Evolutionary conservation across 306 rosid species (phyloP).

Genomic region (Carpinus fangiana): DNA sequence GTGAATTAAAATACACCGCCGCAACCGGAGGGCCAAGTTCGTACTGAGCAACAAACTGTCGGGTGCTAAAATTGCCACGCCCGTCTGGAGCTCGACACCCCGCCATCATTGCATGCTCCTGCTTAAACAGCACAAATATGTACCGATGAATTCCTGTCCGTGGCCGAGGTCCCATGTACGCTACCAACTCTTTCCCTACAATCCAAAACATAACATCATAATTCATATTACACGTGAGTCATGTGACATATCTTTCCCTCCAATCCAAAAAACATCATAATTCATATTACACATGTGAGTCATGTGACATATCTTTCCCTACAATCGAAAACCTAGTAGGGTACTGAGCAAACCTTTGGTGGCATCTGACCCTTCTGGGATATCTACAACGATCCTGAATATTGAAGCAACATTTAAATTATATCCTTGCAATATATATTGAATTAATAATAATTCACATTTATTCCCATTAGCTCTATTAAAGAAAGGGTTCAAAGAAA

Average conservation of each 20-base stretch:
- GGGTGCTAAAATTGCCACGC: conserved; percentile 38
- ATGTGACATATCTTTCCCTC: conserved; percentile 10
- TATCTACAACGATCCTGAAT: conserved; percentile 37
- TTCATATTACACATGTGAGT: background rate
- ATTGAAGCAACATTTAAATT: background rate
- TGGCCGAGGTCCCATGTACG: conserved; percentile 37
- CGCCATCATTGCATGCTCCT: conserved; percentile 7
- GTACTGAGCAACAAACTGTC: conserved; percentile 34
- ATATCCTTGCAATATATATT: background rate
- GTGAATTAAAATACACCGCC: conserved; percentile 44
- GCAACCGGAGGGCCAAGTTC: conserved; percentile 46
- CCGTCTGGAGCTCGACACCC: background rate
- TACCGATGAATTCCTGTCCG: conserved; percentile 34
- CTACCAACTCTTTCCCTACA: conserved; percentile 35
- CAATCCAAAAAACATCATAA: background rate
- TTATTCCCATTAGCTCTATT: background rate
- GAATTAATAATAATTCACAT: background rate
- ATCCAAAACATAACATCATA: background rate
- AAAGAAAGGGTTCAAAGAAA: background rate
- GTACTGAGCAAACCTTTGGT: conserved; percentile 19
- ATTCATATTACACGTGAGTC: background rate
- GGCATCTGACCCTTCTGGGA: conserved; percentile 34
- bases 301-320: background rate
- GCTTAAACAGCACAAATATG: conserved; percentile 36
- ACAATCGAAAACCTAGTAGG: too few species aligned